Evolutionary conservation across 352 stramenopile genomes (phyloP).

Genomic region (Pythium volutum): DNA sequence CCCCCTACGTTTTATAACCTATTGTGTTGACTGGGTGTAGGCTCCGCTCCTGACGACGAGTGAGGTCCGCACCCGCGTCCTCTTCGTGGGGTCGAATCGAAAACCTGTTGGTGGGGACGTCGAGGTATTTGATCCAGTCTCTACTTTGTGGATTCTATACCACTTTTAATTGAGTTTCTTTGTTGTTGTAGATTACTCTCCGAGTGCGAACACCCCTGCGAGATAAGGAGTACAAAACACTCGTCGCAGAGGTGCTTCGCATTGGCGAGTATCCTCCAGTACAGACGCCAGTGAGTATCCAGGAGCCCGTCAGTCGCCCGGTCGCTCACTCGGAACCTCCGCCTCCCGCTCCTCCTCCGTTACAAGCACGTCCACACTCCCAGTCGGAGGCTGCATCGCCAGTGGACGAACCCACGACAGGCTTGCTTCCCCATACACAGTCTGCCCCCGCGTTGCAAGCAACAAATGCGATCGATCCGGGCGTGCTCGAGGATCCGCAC

Average conservation of each 20-base stretch:
- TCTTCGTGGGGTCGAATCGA: conserved; percentile 66
- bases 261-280: conserved; percentile 56
- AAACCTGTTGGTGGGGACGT: conserved; percentile 64
- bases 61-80: conserved; percentile 47
- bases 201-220: conserved; percentile 55
- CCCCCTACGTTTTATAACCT: no score
- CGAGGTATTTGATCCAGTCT: conserved; percentile 34
- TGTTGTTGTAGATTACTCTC: conserved; percentile 42
- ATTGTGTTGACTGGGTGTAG: conserved; percentile 19
- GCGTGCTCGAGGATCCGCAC: conserved; percentile 45
- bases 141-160: not conserved
- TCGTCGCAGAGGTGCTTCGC: conserved; percentile 46
- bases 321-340: not conserved
- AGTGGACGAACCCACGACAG: not conserved
- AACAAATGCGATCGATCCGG: not conserved
- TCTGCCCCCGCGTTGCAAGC: not conserved
- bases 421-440: not conserved
- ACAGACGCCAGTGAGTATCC: not conserved
- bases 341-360: not conserved
- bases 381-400: conserved; percentile 3
- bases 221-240: conserved; percentile 49
- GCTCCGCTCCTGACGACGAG: conserved; percentile 45
- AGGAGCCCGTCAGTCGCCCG: not conserved
- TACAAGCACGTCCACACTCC: not conserved
- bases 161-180: not conserved